Evolutionary conservation across 345 rosid genomes (phyloP), one percentile per base, ranked within the genome.

Genomic region (Noccaea bulbosa): DNA sequence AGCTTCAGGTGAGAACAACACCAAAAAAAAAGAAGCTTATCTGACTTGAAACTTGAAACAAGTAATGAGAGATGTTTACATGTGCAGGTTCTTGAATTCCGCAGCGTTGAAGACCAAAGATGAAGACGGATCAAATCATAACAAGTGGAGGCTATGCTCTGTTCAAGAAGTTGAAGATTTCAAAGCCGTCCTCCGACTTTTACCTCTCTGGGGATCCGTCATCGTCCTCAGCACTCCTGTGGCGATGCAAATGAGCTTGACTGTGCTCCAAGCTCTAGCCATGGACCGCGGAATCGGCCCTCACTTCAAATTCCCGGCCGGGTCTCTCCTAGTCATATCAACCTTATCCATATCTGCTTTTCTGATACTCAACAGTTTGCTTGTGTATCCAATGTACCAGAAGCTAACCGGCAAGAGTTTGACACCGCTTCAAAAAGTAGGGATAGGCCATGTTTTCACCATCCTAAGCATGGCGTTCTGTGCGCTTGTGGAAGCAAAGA

Each of bases 101-200:
- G 59, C 72, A 53, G 88, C 88, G 0, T 22, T 83, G 38, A 79
- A 72, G 54, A 77, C 67, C 3, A 81, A 83, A 57, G 83, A 77
- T 0, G 87, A 70, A 0, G 83, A 79, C 5, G 80, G 68, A 33
- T 71, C 79, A 4, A 51, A 72, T 10, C 51, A 71, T 20, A 83
- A 62, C 49, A 71, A 41, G 0, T 84, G 91, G 88, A 84, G 83
- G 53, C 44, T 87, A 30, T 81, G 90, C 68, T 62, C 84, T 43
- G 69, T 64, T 34, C 45, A 64, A 46, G 83, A 85, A 73, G 90
- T 84, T 15, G 93, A 87, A 63, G 86, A 85, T 74, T 75, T 84
- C 12, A 87, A 87, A 64, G 45, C 64, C 74, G 64, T 82, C 86
- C 46, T 43, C 46, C 14, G 6, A 12, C 15, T 43, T 43, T 5